These are phyloP conservation scores for Paulownia fortunei DNA, from an alignment of 257 asterid species.

Conservation along the genomic window DNA sequence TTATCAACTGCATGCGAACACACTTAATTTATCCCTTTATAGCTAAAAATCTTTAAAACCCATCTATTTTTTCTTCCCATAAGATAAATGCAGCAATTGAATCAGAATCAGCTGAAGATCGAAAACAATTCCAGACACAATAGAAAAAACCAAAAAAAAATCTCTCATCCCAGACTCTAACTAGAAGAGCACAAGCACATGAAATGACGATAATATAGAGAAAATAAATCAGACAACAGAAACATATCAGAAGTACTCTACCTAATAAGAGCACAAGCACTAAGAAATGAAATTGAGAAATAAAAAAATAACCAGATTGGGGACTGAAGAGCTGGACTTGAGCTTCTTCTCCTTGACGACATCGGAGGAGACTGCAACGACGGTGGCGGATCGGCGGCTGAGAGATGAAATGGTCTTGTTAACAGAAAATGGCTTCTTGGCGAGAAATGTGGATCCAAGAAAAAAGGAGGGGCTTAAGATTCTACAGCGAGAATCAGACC, in stretches of 20 bases:
- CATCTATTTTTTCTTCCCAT: neutral
- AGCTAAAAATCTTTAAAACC: neutral
- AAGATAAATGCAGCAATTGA: neutral
- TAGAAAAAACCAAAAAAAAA: neutral
- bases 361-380: slow-evolving; percentile 76
- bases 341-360: slow-evolving; percentile 77
- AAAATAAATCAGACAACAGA: slow-evolving; percentile 18
- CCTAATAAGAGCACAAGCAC: slow-evolving; percentile 21
- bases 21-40: neutral
- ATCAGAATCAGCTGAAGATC: neutral
- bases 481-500: slow-evolving; percentile 45
- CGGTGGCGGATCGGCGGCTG: slow-evolving; percentile 55
- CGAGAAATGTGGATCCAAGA: slow-evolving; percentile 47
- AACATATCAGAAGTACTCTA: slow-evolving; percentile 5
- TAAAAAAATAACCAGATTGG: slow-evolving; percentile 56
- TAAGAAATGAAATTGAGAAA: neutral
- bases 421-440: slow-evolving; percentile 39
- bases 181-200: slow-evolving; percentile 5
- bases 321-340: slow-evolving; percentile 46
- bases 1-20: slow-evolving; percentile 62
- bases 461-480: slow-evolving; percentile 43
- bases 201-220: neutral
- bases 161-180: neutral
- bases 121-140: neutral
- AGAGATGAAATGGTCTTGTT: slow-evolving; percentile 28